Evolutionary conservation across 192 early-diverging fungal species (phyloP).

Genomic region (Coemansia sp.): DNA sequence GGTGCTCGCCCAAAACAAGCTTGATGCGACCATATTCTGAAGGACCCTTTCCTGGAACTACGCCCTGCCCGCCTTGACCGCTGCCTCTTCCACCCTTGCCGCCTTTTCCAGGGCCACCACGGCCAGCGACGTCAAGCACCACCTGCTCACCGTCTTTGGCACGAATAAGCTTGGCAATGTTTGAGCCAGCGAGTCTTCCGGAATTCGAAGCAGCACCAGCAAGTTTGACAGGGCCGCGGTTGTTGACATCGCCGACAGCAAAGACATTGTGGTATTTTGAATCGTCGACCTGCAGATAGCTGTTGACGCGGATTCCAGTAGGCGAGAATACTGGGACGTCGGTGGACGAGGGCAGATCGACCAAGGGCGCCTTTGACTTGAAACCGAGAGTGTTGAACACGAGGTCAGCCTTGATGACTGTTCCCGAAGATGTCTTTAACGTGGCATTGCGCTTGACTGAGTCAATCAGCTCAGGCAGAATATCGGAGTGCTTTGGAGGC

Average conservation of each 20-base stretch:
- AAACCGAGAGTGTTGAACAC: constrained; percentile 43
- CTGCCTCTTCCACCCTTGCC: background rate
- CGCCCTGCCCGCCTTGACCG: background rate
- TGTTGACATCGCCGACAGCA: constrained; percentile 71
- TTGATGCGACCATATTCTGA: constrained; percentile 31
- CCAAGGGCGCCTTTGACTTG: constrained; percentile 29
- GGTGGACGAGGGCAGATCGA: constrained; percentile 39
- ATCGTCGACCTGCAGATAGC: constrained; percentile 69
- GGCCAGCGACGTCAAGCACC: background rate
- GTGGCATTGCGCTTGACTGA: constrained; percentile 39
- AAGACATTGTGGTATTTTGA: constrained; percentile 67
- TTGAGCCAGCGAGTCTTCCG: constrained; percentile 28
- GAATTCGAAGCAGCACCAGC: constrained; percentile 34
- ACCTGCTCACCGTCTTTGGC: constrained; percentile 6
- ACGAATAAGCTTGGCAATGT: constrained; percentile 33
- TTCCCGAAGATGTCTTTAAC: constrained; percentile 27
- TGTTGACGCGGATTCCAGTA: constrained; percentile 52
- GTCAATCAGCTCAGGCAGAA: constrained; percentile 50
- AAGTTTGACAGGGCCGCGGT: constrained; percentile 35
- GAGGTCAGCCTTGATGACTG: constrained; percentile 28
- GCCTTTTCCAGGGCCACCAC: background rate
- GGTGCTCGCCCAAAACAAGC: constrained; percentile 40
- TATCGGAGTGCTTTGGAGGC: constrained; percentile 36
- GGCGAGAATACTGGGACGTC: constrained; percentile 25
- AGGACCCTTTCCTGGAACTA: background rate